These are phyloP conservation scores for Deinandra increscens DNA, from an alignment of 129 eudicot species.

Conservation along the genomic window DNA sequence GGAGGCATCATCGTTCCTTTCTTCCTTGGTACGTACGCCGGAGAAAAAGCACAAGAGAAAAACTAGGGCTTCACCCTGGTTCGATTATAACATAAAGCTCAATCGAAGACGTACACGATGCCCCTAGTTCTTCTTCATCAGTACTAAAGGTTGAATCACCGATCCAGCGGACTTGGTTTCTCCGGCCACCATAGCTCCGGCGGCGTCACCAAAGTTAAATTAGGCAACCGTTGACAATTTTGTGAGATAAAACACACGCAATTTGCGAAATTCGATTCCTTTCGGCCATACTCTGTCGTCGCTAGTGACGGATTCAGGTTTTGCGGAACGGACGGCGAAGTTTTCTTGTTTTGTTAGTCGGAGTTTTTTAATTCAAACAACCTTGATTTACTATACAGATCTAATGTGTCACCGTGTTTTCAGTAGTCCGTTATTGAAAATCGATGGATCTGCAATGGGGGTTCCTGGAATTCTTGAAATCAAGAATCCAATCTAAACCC, in stretches of 20 bases:
- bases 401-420: conserved; percentile 50
- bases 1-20: no score
- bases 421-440: conserved; percentile 70
- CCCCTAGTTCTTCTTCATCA: no score
- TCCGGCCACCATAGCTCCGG: conserved; percentile 29
- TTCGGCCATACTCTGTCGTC: conserved; percentile 34
- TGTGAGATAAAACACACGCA: conserved; percentile 35
- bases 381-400: conserved; percentile 43
- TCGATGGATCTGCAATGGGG: no score
- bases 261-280: conserved; percentile 40
- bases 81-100: no score
- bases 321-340: conserved; percentile 86
- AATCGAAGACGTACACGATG: no score
- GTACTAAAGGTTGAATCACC: no score
- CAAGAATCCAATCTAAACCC: conserved; percentile 32
- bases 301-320: no score
- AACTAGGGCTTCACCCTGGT: no score
- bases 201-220: conserved; percentile 39
- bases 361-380: conserved; percentile 43
- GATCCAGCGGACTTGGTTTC: no score
- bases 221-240: conserved; percentile 43
- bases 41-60: no score
- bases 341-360: conserved; percentile 88
- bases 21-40: no score
- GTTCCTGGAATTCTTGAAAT: conserved; percentile 28